These are phyloP conservation scores for Pestalotiopsis sp. DNA, from an alignment of 2,329 filamentous ascomycete genomes.

Conservation along the genomic window DNA sequence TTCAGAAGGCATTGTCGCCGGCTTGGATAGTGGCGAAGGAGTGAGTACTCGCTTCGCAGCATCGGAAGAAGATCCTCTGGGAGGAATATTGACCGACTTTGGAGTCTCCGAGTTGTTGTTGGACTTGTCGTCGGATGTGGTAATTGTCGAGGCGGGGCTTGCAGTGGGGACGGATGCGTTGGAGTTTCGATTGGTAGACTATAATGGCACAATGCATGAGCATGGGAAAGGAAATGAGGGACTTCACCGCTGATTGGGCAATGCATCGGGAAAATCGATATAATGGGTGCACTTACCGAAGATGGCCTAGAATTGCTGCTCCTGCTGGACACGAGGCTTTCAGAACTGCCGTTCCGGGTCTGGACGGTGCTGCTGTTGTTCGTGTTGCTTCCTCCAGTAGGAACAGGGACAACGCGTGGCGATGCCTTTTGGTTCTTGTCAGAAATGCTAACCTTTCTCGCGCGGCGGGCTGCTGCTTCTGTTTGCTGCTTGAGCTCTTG, in stretches of 20 bases:
- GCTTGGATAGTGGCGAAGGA: constrained; percentile 76
- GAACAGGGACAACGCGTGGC: constrained; percentile 35
- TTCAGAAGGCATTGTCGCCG: constrained; percentile 63
- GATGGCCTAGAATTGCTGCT: constrained; percentile 63
- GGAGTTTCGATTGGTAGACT: constrained; percentile 63
- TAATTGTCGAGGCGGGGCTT: constrained; percentile 52
- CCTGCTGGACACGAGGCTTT: constrained; percentile 63
- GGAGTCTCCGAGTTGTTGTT: constrained; percentile 54
- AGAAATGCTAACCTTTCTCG: constrained; percentile 29
- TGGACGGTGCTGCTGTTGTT: constrained; percentile 24
- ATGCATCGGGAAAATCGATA: constrained; percentile 27
- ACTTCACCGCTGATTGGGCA: constrained; percentile 46
- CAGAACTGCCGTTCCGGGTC: constrained; percentile 61
- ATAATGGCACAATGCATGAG: constrained; percentile 31
- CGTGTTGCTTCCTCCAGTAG: constrained; percentile 30
- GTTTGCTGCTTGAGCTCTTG: constrained; percentile 37
- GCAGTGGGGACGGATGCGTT: constrained; percentile 51
- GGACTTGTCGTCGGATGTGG: constrained; percentile 44
- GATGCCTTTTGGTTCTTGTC: constrained; percentile 44
- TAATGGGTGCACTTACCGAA: constrained; percentile 59
- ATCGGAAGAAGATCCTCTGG: constrained; percentile 67
- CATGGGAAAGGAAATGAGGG: constrained; percentile 48
- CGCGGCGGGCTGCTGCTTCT: constrained; percentile 36
- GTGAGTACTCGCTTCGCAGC: constrained; percentile 65
- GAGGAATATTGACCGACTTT: constrained; percentile 60